Evolutionary conservation across 164 flowering plant species (phyloP), one percentile per base, ranked within the genome.

Genomic region (Stephania yunnanensis): DNA sequence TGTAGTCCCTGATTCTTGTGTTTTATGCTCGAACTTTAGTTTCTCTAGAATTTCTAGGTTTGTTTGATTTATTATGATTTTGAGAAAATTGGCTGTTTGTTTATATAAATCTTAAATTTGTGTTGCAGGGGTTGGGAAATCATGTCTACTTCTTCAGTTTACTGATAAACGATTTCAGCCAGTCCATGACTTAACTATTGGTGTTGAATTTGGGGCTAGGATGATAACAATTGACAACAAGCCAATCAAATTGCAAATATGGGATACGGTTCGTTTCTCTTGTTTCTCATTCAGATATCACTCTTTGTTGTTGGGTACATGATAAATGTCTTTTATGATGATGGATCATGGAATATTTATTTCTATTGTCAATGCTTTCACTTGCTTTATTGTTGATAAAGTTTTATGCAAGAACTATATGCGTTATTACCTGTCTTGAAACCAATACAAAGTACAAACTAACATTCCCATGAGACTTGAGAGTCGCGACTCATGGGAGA

Each of bases 161-260:
- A 86, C 88, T 2, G 88, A 84, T 75, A 78, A 84, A 72, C 55
- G 88, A 17, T 86, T 86, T 50, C 88, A 84, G 52, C 87, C 87
- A 1, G 85, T 85, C 13, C 86, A 85, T 71, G 86, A 85, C 70
- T 71, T 83, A 15, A 85, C 88, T 8, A 84, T 86, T 46, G 88
- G 88, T 73, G 88, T 86, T 19, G 88, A 84, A 61, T 86, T 85
- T 73, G 88, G 88, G 45, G 86, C 88, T 4, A 53, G 84, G 58
- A 82, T 85, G 88, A 75, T 85, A 63, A 76, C 82, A 2, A 84
- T 85, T 15, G 85, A 80, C 46, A 42, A 20, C 50, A 75, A 71
- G 45, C 87, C 86, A 4, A 83, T 85, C 46, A 85, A 85, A 75
- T 80, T 85, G 31, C 87, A 85, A 71, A 85, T 85, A 65, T 85